A percentile compares a stretch with the other conserved stretches of the same genome.
phyloP scores from a whole-genome alignment of 768 basidiomycete species.

The Coprinopsis marcescibilis region DNA sequence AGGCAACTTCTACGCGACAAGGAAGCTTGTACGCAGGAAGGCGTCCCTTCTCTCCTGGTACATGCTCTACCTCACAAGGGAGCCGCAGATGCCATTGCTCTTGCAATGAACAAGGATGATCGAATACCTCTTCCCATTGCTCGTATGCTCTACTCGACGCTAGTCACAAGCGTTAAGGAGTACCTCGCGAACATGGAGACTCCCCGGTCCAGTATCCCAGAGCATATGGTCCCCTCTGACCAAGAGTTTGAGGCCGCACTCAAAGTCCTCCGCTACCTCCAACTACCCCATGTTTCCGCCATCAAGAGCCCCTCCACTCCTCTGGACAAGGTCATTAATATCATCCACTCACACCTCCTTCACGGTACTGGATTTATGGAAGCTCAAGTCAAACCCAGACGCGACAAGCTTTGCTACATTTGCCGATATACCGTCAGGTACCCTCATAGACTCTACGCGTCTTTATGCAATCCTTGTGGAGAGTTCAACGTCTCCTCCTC shows the following conservation, averaged over 20 bases:
- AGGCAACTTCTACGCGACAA: slow-evolving; percentile 19
- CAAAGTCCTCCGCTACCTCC: slow-evolving; percentile 22
- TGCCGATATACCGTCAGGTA: slow-evolving; percentile 18
- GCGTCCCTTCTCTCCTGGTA: slow-evolving; percentile 17
- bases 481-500: slow-evolving; percentile 26
- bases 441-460: slow-evolving; percentile 20
- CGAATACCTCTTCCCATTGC: slow-evolving; percentile 18
- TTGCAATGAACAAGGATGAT: slow-evolving; percentile 6
- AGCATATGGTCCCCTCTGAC: slow-evolving; percentile 20
- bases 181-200: slow-evolving; percentile 17
- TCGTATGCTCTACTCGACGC: slow-evolving; percentile 19
- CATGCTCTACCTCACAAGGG: slow-evolving; percentile 17
- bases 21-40: slow-evolving; percentile 15
- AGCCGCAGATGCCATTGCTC: slow-evolving; percentile 14
- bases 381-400: not conserved
- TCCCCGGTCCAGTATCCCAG: slow-evolving; percentile 11
- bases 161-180: slow-evolving; percentile 18
- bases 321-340: slow-evolving; percentile 14
- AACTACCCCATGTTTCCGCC: slow-evolving; percentile 16
- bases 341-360: slow-evolving; percentile 16
- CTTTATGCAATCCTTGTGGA: slow-evolving; percentile 23
- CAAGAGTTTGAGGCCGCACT: slow-evolving; percentile 21
- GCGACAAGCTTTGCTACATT: slow-evolving; percentile 20
- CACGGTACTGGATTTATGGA: not conserved
- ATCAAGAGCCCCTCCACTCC: slow-evolving; percentile 13